Evolutionary conservation across 768 basidiomycete species (phyloP), one percentile per base, ranked within the genome.

Genomic region (Suillus tomentosus): DNA sequence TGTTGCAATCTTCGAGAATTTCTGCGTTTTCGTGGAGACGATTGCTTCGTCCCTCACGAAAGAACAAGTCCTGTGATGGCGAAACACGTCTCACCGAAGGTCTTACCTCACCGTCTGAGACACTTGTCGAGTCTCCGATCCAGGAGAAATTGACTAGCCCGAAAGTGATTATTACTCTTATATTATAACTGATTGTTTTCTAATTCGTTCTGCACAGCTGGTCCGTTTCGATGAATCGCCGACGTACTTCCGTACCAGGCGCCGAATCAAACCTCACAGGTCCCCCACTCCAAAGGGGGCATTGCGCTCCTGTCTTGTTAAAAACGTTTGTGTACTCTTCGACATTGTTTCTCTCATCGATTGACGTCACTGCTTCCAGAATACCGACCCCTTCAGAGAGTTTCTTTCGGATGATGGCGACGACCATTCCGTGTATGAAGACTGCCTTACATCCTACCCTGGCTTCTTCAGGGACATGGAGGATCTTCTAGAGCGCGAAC

Each of bases 181-280:
- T 0, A 24, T 36, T 14, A 60, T 24, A 34, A 15, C 6, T 15
- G 22, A 66, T 64, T 19, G 9, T 40, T 40, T n/a, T 2, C n/a
- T 31, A 9, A 43, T 17, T 27, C 17, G 7, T 10, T 55, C 22
- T 51, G 3, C 11, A 2, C 70, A 74, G 51, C 64, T 55, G 47
- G 74, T 75, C 56, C 74, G 75, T 61, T 75, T 75, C 15, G 34
- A 73, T 59, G 70, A 72, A 15, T 67, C 60, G 14, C 75, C 74
- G n/a, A 45, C 70, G 22, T 67, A 71, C 42, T 70, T 73, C 42
- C 65, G 68, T 10, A 66, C 64, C 8, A 71, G 19, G 34, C 7
- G 62, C 24, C 68, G 73, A 53, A 66, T 75, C 5, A 68, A 62
- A 8, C 65, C 64, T 39, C 65, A 45, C 22, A 68, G 60, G 24